Conservation (phyloP, 2,329 filamentous ascomycete species). For the Diaporthe sp. region DNA sequence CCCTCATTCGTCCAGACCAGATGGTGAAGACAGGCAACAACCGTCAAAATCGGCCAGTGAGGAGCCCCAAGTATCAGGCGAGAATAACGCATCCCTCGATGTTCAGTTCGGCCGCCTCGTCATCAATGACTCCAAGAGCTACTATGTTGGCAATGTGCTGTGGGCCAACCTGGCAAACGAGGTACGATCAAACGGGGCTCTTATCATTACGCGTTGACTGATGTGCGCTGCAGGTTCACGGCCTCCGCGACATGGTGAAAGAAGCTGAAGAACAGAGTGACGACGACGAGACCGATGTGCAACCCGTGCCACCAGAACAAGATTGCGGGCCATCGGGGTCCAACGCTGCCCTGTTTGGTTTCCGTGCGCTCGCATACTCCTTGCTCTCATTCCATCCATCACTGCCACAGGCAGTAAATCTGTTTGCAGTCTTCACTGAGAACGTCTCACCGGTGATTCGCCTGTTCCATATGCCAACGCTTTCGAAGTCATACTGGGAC, state of each 20-base stretch:
- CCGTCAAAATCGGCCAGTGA: no score
- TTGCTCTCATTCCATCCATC: constrained; percentile 45
- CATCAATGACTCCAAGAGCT: constrained; percentile 39
- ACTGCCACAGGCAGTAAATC: constrained; percentile 43
- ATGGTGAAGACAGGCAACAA: not conserved
- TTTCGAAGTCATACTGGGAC: constrained; percentile 46
- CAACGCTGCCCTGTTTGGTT: constrained; percentile 47
- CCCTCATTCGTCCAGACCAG: not conserved
- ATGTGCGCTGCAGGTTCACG: constrained; percentile 33
- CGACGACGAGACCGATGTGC: not conserved
- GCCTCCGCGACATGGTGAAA: constrained; percentile 39
- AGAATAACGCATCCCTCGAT: constrained; percentile 21
- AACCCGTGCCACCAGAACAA: not conserved
- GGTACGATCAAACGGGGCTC: not conserved
- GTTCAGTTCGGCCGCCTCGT: constrained; percentile 37
- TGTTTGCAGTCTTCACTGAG: constrained; percentile 46
- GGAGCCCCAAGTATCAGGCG: not conserved
- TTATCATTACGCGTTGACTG: not conserved
- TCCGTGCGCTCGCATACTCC: constrained; percentile 45
- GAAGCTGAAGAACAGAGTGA: constrained; percentile 36
- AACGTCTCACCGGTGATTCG: constrained; percentile 47
- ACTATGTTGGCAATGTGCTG: constrained; percentile 42
- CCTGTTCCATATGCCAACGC: constrained; percentile 49
- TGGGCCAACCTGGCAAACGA: constrained; percentile 41
- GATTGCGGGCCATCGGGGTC: constrained; percentile 11